phyloP scores from a whole-genome alignment of 345 rosid genomes.

The Tarenaya hassleriana region DNA sequence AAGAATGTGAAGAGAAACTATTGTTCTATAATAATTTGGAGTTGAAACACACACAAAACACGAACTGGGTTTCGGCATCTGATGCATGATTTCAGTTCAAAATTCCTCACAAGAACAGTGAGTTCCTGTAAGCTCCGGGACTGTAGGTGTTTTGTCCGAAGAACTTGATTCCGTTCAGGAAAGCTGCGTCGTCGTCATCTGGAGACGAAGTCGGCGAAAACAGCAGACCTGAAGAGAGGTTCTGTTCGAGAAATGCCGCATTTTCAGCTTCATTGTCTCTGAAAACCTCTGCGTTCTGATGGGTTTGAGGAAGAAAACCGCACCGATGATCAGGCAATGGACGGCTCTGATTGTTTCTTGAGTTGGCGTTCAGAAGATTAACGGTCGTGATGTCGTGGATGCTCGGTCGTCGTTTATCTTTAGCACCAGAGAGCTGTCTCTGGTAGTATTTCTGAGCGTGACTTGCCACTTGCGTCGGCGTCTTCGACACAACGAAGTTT shows the following conservation, averaged over 20 bases:
- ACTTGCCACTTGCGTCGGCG: conserved; percentile 98
- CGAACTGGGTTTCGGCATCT: conserved; percentile 15
- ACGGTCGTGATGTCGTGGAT: conserved; percentile 82
- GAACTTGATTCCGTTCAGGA: not conserved
- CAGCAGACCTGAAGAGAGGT: conserved; percentile 15
- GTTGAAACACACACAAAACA: conserved; percentile 16
- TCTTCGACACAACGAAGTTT: conserved; percentile 74
- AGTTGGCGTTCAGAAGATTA: conserved; percentile 38
- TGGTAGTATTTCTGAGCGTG: conserved; percentile 97
- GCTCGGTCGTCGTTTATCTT: conserved; percentile 89
- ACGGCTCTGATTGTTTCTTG: conserved; percentile 23
- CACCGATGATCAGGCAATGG: conserved; percentile 32
- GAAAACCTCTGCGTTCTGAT: conserved; percentile 17
- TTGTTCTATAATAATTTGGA: not conserved
- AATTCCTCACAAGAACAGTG: conserved; percentile 14
- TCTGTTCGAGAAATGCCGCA: conserved; percentile 10
- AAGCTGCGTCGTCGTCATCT: conserved; percentile 20
- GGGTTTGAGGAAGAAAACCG: conserved; percentile 16
- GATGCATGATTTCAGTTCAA: conserved; percentile 16
- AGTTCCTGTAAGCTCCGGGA: conserved; percentile 18
- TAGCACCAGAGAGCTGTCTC: conserved; percentile 73
- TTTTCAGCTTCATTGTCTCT: conserved; percentile 21
- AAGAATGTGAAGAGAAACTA: not conserved
- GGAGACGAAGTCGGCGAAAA: conserved; percentile 20
- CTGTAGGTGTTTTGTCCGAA: conserved; percentile 10